Base-by-base conservation (phyloP, 2,329 filamentous ascomycete genomes). In the Sporothrix mexicana region DNA sequence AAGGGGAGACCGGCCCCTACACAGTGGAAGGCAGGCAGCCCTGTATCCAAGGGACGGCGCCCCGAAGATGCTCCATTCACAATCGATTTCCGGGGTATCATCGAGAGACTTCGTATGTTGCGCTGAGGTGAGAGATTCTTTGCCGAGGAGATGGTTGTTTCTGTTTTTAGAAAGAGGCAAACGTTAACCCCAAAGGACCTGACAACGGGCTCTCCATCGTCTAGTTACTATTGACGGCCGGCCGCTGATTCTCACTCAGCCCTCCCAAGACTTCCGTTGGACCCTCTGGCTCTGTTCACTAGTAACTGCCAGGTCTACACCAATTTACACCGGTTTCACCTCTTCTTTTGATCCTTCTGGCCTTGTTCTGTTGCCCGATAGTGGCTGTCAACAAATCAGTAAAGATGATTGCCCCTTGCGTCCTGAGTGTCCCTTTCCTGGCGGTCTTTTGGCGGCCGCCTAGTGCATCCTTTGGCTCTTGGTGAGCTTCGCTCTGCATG, bases 231-330 rank as follows among this genome's bases (percentile, higher is more conserved):
- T 66, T 20, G 41, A 25, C 41, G 10, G 9, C 17, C 41, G n/a
- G 41, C 12, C 41, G 10, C 23, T 45, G 61, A 66, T 41, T 20
- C 61, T 66, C 61, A 66, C 61, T 66, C 61, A 66, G 61, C 61
- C 61, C 10, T 64, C 41, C 25, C 41, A 8, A 20, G 5, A 17
- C 20, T 47, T 25, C 30, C 30, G 30, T 36, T 36, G 30, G 30
- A 7, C 30, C 30, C 30, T 36, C 4, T 36, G 4, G 30, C 5
- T 9, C 17, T 43, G 61, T 15, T 41, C 61, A 47, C 41, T 23
- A 47, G 25, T 25, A 47, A 36, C 36, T 66, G 61, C 47, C 20
- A 66, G 25, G 61, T 55, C 51, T 55, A 53, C 17, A 36, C 30
- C 5, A 7, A 36, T 36, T 36, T 36, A 36, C 30, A 47, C 10